These are phyloP conservation scores for Dunaliella salina DNA, from an alignment of 163 green algal species.

Conservation along the genomic window DNA sequence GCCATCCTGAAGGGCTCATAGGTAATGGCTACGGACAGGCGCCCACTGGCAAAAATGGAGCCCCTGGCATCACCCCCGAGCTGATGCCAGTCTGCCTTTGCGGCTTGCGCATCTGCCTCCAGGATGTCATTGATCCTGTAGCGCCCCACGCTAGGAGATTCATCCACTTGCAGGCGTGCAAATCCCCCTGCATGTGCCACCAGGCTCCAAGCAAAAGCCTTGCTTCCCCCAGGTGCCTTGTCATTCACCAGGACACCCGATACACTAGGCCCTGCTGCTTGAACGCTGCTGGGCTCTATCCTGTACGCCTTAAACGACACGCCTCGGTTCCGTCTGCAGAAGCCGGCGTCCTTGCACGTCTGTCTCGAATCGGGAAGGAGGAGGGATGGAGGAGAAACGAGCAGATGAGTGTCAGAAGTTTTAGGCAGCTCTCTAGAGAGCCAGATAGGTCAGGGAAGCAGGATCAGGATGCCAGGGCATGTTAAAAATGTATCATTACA, in stretches of 20 bases:
- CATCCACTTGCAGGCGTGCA: slow-evolving; percentile 75
- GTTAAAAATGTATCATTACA: too few relatives aligned
- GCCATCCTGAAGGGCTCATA: slow-evolving; percentile 65
- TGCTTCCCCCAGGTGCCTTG: slow-evolving; percentile 8
- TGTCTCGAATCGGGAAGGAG: background rate
- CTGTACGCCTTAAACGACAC: slow-evolving; percentile 48
- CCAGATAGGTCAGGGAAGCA: background rate
- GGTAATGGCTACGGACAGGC: slow-evolving; percentile 38
- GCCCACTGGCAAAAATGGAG: slow-evolving; percentile 21
- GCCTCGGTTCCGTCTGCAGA: slow-evolving; percentile 81
- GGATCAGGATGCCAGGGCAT: too few relatives aligned
- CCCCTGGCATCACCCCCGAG: slow-evolving; percentile 1
- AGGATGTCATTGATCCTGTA: slow-evolving; percentile 54
- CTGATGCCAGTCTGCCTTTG: background rate
- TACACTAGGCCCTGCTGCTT: slow-evolving; percentile 39
- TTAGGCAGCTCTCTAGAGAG: background rate
- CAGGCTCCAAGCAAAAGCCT: slow-evolving; percentile 55
- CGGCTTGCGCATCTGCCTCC: background rate
- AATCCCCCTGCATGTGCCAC: slow-evolving; percentile 56
- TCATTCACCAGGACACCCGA: slow-evolving; percentile 49
- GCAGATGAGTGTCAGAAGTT: background rate
- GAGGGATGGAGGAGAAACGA: background rate
- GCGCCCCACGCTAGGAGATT: slow-evolving; percentile 48
- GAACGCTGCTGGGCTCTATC: slow-evolving; percentile 48
- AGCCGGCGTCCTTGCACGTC: slow-evolving; percentile 47